phyloP scores from a whole-genome alignment of 352 stramenopile species.

The Phytopythium ostracodes region DNA sequence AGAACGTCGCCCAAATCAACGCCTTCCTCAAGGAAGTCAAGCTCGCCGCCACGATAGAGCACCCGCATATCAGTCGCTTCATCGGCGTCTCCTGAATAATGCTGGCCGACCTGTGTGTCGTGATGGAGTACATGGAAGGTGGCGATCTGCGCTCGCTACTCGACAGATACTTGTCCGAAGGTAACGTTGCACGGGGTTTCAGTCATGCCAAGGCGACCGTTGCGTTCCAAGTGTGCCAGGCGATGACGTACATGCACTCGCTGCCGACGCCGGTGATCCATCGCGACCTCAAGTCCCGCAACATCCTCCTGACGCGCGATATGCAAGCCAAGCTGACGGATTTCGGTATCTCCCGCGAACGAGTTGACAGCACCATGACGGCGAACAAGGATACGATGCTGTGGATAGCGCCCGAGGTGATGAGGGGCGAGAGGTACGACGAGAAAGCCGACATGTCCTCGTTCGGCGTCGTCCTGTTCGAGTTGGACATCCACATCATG shows the following conservation, averaged over 20 bases:
- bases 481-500: constrained; percentile 28
- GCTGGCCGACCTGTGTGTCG: constrained; percentile 21
- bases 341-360: constrained; percentile 20
- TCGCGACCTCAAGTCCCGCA: constrained; percentile 30
- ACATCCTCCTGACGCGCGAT: constrained; percentile 20
- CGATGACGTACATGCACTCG: constrained; percentile 16
- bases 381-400: constrained; percentile 31
- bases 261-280: constrained; percentile 13
- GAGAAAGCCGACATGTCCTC: constrained; percentile 47
- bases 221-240: constrained; percentile 8
- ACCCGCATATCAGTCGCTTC: constrained; percentile 20
- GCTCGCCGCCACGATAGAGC: constrained; percentile 14
- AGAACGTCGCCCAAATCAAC: constrained; percentile 12
- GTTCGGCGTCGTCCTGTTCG: constrained; percentile 36
- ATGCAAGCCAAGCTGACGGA: constrained; percentile 36
- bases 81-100: constrained; percentile 24
- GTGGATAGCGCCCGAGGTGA: constrained; percentile 41
- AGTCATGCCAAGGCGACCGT: constrained; percentile 12
- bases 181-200: constrained; percentile 3
- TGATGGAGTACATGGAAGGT: constrained; percentile 35
- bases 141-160: constrained; percentile 25
- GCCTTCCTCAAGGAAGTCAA: constrained; percentile 19
- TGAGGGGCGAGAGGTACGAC: constrained; percentile 35
- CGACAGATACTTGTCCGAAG: constrained; percentile 2
- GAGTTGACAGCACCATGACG: constrained; percentile 20